Evolutionary conservation across 495 filamentous ascomycete species (phyloP), one percentile per base, ranked within the genome.

Genomic region (Cercophora scortea): DNA sequence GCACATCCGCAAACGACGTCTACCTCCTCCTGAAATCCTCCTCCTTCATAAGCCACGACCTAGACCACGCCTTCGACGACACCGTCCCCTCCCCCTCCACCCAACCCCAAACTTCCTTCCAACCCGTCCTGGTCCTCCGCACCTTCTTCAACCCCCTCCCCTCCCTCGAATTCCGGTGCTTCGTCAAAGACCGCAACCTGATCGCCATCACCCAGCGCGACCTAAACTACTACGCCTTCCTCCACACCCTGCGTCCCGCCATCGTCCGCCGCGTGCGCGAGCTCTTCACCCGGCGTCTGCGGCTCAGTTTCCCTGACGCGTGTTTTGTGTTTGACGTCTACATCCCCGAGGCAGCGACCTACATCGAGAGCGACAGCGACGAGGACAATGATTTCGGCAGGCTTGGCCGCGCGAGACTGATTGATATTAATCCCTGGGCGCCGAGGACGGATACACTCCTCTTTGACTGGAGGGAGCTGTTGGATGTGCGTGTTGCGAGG

Each of bases 341-440:
- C 58, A 76, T 97, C 10, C 92, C 89, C 4, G 82, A 85, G 44
- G 86, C 87, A 5, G 80, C 86, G 51, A 85, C 57, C 58, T 61
- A 82, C 51, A 59, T 60, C 32, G 55, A 49, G 0, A 50, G 54
- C 6, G 88, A 86, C 25, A 51, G 54, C 7, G 36, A 38, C 36
- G 81, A 88, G 49, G 75, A 82, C 50, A 67, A 65, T 17, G 40
- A 32, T 4, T 43, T 39, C 0, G 18, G 17, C 0, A 57, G 66
- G 2, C 56, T 76, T 9, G 70, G 68, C 13, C 73, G 83, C 17
- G 89, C 94, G 0, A 85, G 91, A 74, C 71, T 99, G 25, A 83
- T 97, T 35, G 93, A 99, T 64, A 83, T 99, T 48, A 97, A 99
- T 57, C 89, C 93, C 0, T 99, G 93, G 88, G 94, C 93, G 10